A percentile compares a stretch with the other conserved stretches of the same genome.
These are phyloP conservation scores for Nothomitra cinnamomea DNA, from an alignment of 2,329 filamentous ascomycete species.

Conservation along the genomic window DNA sequence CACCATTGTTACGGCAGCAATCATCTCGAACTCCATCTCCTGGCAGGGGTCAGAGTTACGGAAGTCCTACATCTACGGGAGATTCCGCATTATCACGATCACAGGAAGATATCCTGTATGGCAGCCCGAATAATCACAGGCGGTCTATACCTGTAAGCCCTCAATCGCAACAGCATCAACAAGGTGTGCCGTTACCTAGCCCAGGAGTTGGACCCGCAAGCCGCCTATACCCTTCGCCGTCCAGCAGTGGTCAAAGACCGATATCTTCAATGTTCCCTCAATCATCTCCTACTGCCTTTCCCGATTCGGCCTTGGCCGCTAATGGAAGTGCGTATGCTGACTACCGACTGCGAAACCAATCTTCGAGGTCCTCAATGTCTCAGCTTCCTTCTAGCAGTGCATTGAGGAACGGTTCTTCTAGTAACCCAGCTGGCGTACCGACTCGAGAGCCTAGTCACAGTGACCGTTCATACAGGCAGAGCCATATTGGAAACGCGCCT, in stretches of 20 bases:
- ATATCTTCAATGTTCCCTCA: conserved; percentile 30
- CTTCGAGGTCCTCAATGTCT: conserved; percentile 38
- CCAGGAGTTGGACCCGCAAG: not conserved
- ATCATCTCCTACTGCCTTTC: conserved; percentile 23
- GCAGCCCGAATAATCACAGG: not conserved
- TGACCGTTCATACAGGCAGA: conserved; percentile 49
- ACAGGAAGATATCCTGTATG: not conserved
- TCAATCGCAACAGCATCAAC: conserved; percentile 23
- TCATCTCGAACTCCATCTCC: conserved; percentile 20
- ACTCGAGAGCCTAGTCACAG: conserved; percentile 52
- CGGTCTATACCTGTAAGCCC: conserved; percentile 21
- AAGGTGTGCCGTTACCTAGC: conserved; percentile 9
- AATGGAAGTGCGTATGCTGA: conserved; percentile 22
- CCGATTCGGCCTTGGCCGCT: conserved; percentile 13
- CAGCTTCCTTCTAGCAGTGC: conserved; percentile 41
- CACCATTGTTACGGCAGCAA: conserved; percentile 11
- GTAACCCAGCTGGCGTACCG: conserved; percentile 43
- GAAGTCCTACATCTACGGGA: not conserved
- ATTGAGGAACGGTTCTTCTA: conserved; percentile 41
- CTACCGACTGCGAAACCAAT: conserved; percentile 40
- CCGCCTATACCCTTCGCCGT: conserved; percentile 16
- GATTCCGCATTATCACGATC: not conserved
- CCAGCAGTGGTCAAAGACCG: conserved; percentile 21
- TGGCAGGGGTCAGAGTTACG: conserved; percentile 16
- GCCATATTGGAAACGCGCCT: conserved; percentile 39